A percentile compares a stretch with the other conserved stretches of the same genome.
Conservation (phyloP, 495 filamentous ascomycete species). For the Aspergillus haitiensis region DNA sequence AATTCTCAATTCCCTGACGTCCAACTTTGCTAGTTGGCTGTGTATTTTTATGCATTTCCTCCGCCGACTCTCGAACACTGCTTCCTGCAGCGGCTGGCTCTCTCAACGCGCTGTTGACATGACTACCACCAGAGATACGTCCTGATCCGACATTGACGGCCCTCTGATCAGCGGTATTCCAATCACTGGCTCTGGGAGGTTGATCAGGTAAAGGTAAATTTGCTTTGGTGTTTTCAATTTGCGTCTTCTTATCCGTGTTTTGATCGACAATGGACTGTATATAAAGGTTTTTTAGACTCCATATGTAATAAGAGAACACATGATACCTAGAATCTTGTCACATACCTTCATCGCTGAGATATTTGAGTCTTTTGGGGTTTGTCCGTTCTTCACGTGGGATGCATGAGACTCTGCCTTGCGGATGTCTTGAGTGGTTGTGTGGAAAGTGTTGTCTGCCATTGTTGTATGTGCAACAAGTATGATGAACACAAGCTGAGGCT, state of each 20-base stretch:
- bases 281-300: slow-evolving; percentile 7
- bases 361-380: slow-evolving; percentile 47
- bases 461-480: slow-evolving; percentile 10
- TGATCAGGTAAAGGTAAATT: slow-evolving; percentile 80
- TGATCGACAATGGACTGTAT: slow-evolving; percentile 50
- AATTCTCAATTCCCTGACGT: slow-evolving; percentile 53
- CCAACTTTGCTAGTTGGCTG: slow-evolving; percentile 48
- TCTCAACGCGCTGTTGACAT: slow-evolving; percentile 54
- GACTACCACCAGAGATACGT: slow-evolving; percentile 49
- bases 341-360: slow-evolving; percentile 49
- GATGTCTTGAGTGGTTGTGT: slow-evolving; percentile 53
- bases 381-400: slow-evolving; percentile 42
- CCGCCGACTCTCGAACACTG: slow-evolving; percentile 52
- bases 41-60: slow-evolving; percentile 42
- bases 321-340: not conserved
- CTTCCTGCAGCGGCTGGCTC: slow-evolving; percentile 63
- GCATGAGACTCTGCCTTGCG: slow-evolving; percentile 52
- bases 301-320: not conserved
- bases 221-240: slow-evolving; percentile 63
- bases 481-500: not conserved
- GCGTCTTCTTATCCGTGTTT: slow-evolving; percentile 55
- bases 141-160: slow-evolving; percentile 70
- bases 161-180: slow-evolving; percentile 66
- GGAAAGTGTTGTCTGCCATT: slow-evolving; percentile 53
- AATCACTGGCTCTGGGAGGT: slow-evolving; percentile 71